A percentile compares a stretch with the other conserved stretches of the same genome.
These are phyloP conservation scores for Suillus lakei DNA, from an alignment of 768 basidiomycete genomes.

Conservation along the genomic window DNA sequence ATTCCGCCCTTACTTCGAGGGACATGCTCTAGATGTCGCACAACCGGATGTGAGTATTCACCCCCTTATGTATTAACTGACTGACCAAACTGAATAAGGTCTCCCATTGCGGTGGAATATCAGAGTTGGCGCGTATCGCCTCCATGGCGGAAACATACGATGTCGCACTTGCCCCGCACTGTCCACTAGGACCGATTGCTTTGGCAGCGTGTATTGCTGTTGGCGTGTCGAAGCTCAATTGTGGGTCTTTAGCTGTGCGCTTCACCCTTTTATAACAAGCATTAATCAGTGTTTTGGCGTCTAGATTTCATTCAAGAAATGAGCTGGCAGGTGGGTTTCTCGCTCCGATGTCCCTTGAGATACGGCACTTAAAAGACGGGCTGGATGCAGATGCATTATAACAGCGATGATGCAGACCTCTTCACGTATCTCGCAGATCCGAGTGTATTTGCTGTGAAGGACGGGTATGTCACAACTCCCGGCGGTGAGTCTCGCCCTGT, in stretches of 20 bases:
- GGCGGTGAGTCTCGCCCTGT: conserved; percentile 35
- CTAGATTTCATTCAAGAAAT: conserved; percentile 68
- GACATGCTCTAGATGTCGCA: conserved; percentile 66
- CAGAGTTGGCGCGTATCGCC: conserved; percentile 61
- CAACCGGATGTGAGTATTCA: conserved; percentile 63
- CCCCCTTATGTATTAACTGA: background rate
- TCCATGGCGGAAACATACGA: conserved; percentile 70
- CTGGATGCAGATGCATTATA: conserved; percentile 61
- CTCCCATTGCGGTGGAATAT: conserved; percentile 65
- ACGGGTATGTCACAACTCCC: conserved; percentile 54
- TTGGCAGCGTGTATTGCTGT: conserved; percentile 74
- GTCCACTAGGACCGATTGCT: conserved; percentile 72
- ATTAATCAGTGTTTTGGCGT: background rate
- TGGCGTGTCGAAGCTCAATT: conserved; percentile 61
- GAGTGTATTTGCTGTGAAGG: conserved; percentile 54
- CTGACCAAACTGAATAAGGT: conserved; percentile 38
- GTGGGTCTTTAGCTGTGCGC: conserved; percentile 37
- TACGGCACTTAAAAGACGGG: background rate
- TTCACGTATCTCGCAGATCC: conserved; percentile 61
- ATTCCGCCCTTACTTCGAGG: conserved; percentile 68
- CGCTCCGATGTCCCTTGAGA: background rate
- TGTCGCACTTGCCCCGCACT: conserved; percentile 73
- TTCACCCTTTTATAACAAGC: no score
- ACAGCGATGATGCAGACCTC: conserved; percentile 59
- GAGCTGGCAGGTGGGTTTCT: conserved; percentile 54